phyloP scores from a whole-genome alignment of 2,329 filamentous ascomycete genomes.

The Plenodomus biglobosus region DNA sequence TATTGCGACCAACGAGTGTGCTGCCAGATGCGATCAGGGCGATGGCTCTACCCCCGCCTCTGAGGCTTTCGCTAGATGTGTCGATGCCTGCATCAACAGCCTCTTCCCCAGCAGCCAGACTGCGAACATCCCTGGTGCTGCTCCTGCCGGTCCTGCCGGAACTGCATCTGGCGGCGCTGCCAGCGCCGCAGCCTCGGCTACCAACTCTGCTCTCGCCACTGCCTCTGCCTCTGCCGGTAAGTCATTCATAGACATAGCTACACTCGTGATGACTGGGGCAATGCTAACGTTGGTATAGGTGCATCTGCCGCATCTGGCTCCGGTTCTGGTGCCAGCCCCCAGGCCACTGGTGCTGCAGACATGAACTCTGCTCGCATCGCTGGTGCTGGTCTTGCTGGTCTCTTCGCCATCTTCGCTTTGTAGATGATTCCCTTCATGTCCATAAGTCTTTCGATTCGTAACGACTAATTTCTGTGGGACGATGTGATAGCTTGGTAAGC shows the following conservation, averaged over 20 bases:
- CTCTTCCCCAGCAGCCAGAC: conserved; percentile 51
- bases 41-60: conserved; percentile 51
- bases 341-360: conserved; percentile 36
- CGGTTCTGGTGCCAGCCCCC: conserved; percentile 22
- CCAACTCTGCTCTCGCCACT: conserved; percentile 13
- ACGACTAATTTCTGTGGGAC: neutral
- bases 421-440: conserved; percentile 17
- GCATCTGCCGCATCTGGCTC: conserved; percentile 20
- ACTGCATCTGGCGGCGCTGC: too few species aligned
- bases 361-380: conserved; percentile 33
- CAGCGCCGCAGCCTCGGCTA: conserved; percentile 17
- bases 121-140: conserved; percentile 20
- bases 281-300: conserved; percentile 9
- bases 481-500: neutral
- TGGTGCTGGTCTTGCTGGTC: conserved; percentile 41
- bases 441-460: neutral
- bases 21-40: conserved; percentile 56
- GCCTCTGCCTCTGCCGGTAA: conserved; percentile 22
- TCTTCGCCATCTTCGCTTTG: conserved; percentile 44
- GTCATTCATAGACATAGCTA: conserved; percentile 2
- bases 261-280: neutral
- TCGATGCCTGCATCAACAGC: conserved; percentile 53
- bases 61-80: conserved; percentile 51
- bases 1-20: conserved; percentile 56
- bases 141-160: too few species aligned